These are phyloP conservation scores for Leccinum ochraceum DNA, from an alignment of 768 basidiomycete genomes.

Conservation along the genomic window DNA sequence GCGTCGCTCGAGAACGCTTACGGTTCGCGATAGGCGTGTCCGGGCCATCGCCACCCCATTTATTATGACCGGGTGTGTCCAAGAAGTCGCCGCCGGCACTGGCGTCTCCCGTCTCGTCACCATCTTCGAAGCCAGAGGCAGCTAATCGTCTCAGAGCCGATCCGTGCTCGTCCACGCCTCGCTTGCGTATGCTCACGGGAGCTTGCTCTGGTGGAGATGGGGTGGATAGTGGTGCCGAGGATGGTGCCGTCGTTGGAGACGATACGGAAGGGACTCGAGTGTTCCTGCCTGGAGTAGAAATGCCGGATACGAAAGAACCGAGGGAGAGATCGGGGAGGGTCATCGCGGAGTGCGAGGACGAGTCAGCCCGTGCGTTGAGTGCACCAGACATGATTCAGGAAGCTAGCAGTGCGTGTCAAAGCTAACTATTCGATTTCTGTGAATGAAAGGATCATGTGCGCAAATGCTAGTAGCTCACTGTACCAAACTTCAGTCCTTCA, in stretches of 20 bases:
- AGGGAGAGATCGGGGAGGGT: constrained; percentile 63
- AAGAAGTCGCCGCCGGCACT: constrained; percentile 47
- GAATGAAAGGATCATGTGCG: not conserved
- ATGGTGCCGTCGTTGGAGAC: constrained; percentile 52
- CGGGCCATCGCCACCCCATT: constrained; percentile 47
- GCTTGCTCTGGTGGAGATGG: constrained; percentile 46
- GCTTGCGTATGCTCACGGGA: constrained; percentile 36
- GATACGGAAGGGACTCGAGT: constrained; percentile 51
- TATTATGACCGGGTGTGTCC: constrained; percentile 51
- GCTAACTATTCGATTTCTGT: not conserved
- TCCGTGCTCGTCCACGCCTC: constrained; percentile 37
- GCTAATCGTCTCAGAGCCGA: constrained; percentile 43
- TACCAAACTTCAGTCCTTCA: too few relatives aligned
- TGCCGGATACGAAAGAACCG: constrained; percentile 52
- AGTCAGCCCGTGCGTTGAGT: constrained; percentile 40
- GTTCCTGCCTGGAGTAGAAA: constrained; percentile 51
- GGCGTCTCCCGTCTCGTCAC: constrained; percentile 28
- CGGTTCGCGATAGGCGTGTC: constrained; percentile 54
- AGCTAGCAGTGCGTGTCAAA: not conserved
- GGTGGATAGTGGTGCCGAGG: constrained; percentile 50
- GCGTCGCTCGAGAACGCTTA: constrained; percentile 41
- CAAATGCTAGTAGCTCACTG: constrained; percentile 11
- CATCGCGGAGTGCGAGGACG: constrained; percentile 43
- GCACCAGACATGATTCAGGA: constrained; percentile 42
- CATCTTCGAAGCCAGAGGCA: constrained; percentile 34